These are phyloP conservation scores for Pyrus communis DNA, from an alignment of 306 rosid species.

Conservation along the genomic window DNA sequence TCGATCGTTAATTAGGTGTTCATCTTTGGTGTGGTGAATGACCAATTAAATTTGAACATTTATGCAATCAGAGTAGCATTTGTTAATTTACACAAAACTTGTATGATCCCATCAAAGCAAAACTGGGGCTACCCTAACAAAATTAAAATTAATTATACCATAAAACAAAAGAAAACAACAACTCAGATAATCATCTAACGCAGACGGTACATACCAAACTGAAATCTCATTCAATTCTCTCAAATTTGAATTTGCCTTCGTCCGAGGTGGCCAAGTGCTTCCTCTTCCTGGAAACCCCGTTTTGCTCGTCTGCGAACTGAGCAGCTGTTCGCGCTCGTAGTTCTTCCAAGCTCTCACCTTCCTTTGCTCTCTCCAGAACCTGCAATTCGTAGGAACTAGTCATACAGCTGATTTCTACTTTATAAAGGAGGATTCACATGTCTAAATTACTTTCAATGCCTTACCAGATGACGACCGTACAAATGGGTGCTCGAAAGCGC, in stretches of 20 bases:
- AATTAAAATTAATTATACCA: not conserved
- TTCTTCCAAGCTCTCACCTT: constrained; percentile 85
- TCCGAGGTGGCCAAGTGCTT: constrained; percentile 39
- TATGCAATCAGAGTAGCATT: not conserved
- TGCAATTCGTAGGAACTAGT: constrained; percentile 17
- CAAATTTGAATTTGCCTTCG: constrained; percentile 51
- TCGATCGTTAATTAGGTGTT: too few species aligned
- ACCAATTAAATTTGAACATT: not conserved
- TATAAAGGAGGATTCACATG: not conserved
- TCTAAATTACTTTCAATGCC: constrained; percentile 3
- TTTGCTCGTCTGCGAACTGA: constrained; percentile 49
- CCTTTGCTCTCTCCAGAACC: constrained; percentile 89
- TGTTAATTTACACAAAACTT: not conserved
- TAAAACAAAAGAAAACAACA: not conserved
- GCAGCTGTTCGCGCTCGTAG: constrained; percentile 64
- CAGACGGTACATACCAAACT: not conserved
- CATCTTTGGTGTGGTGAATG: too few species aligned
- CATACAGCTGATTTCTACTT: constrained; percentile 1
- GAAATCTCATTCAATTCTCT: constrained; percentile 26
- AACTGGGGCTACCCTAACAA: not conserved
- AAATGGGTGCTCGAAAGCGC: constrained; percentile 70
- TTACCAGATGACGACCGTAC: constrained; percentile 88
- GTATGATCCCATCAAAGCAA: not conserved
- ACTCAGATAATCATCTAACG: not conserved
- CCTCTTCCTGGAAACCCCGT: constrained; percentile 66